Conservation (phyloP, 2,329 filamentous ascomycete genomes). For the Clarireedia sp. region DNA sequence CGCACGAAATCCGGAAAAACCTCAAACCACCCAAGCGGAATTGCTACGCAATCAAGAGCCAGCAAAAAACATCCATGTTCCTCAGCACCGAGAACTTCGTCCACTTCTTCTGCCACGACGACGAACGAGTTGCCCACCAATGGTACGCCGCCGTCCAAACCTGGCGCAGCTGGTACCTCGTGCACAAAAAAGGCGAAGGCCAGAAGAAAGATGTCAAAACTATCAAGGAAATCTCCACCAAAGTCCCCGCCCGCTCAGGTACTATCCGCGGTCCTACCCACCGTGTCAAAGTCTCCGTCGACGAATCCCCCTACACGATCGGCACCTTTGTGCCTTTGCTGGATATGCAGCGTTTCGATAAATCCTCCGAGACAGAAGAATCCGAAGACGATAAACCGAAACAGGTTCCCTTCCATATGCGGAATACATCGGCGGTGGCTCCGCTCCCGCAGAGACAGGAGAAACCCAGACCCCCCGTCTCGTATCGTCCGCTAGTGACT, state of each 20-base stretch:
- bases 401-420: conserved; percentile 27
- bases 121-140: conserved; percentile 53
- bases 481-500: conserved; percentile 20
- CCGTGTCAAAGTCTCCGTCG: conserved; percentile 33
- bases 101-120: conserved; percentile 83
- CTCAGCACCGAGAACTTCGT: conserved; percentile 77
- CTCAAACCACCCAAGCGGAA: conserved; percentile 78
- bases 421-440: conserved; percentile 19
- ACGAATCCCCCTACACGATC: conserved; percentile 52
- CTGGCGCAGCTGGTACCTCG: conserved; percentile 90
- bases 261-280: conserved; percentile 21
- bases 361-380: conserved; percentile 5
- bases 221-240: conserved; percentile 15
- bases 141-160: conserved; percentile 67
- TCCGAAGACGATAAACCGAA: conserved; percentile 24
- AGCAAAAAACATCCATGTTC: conserved; percentile 82
- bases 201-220: conserved; percentile 25
- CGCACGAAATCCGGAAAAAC: conserved; percentile 57
- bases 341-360: conserved; percentile 50
- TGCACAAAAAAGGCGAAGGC: conserved; percentile 52
- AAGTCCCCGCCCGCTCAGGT: conserved; percentile 1
- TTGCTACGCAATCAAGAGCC: conserved; percentile 85
- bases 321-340: conserved; percentile 62
- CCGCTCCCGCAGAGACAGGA: background rate
- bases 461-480: conserved; percentile 17